These are phyloP conservation scores for Globisporangium barbulae DNA, from an alignment of 352 stramenopile species.

Conservation along the genomic window DNA sequence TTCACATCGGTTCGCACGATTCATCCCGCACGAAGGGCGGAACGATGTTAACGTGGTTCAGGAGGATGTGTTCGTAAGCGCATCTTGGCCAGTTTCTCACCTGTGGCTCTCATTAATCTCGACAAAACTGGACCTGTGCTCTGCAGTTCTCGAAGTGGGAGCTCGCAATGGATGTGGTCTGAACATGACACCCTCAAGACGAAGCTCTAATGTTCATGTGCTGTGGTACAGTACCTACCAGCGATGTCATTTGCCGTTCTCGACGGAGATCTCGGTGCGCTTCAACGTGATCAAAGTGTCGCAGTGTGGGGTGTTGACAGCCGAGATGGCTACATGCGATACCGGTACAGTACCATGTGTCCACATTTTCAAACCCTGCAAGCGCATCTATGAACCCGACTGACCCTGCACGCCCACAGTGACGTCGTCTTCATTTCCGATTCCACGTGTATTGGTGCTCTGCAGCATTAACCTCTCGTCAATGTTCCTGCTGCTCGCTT, in stretches of 20 bases:
- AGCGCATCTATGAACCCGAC: background rate
- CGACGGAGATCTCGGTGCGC: background rate
- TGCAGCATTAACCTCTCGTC: conserved; percentile 4
- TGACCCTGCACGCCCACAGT: background rate
- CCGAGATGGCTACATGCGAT: background rate
- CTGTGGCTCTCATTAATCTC: conserved; percentile 2
- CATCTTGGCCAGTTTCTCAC: background rate
- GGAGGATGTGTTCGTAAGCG: background rate
- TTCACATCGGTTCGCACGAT: too few species aligned
- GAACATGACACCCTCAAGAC: too few species aligned
- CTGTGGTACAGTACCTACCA: background rate
- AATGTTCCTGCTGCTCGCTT: background rate
- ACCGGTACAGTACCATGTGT: background rate
- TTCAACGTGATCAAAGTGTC: background rate
- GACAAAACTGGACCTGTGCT: background rate
- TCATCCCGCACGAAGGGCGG: background rate
- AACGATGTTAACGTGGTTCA: background rate
- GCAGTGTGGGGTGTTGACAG: background rate
- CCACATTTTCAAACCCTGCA: background rate
- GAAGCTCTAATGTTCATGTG: too few species aligned
- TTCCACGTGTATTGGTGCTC: conserved; percentile 11
- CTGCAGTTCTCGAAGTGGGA: too few species aligned
- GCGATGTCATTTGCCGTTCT: too few species aligned
- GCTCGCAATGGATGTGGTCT: too few species aligned
- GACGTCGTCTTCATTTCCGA: background rate